Conservation (phyloP, 2,329 filamentous ascomycete species). For the Ophiostoma tasmaniense region DNA sequence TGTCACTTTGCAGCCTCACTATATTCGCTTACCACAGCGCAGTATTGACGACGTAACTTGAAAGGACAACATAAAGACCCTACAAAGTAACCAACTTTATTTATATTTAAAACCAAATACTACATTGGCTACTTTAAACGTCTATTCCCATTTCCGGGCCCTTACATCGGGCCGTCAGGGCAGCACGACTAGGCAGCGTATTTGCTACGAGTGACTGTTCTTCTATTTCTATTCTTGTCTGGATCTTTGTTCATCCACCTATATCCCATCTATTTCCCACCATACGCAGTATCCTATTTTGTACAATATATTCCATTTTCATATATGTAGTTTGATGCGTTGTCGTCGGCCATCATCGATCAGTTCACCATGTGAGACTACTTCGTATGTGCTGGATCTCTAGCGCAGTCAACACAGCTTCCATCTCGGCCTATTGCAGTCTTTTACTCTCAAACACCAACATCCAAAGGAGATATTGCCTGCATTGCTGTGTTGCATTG, state of each 20-base stretch:
- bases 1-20: not conserved
- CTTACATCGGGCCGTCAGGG: not conserved
- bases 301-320: too few relatives aligned
- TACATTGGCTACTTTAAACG: not conserved
- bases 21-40: not conserved
- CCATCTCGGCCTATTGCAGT: not conserved
- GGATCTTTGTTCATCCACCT: not conserved
- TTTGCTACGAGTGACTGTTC: not conserved
- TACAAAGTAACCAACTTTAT: not conserved
- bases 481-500: slow-evolving; percentile 2
- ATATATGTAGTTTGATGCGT: not conserved
- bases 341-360: not conserved
- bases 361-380: too few relatives aligned
- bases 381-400: not conserved
- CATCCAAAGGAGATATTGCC: not conserved
- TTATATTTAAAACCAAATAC: not conserved
- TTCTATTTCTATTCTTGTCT: not conserved
- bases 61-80: not conserved
- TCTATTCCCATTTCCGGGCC: not conserved
- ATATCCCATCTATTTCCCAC: not conserved
- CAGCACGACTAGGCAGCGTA: not conserved
- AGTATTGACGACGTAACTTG: not conserved
- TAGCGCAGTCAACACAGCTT: not conserved
- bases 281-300: too few relatives aligned
- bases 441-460: not conserved